These are phyloP conservation scores for Ambrosia hybrid DNA, from an alignment of 140 eudicot genomes.

Conservation along the genomic window DNA sequence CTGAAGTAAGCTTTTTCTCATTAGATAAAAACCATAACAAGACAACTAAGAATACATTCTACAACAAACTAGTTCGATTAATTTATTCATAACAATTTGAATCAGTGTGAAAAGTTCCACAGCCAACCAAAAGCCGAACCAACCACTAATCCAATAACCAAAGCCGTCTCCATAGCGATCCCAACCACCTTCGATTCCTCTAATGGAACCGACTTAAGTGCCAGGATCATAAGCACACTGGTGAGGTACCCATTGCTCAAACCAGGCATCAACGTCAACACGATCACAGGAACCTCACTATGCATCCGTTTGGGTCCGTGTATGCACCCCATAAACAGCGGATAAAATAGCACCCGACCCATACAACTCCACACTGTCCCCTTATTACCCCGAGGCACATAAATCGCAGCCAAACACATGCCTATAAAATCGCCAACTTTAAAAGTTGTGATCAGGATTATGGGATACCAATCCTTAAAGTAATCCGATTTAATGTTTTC, in stretches of 20 bases:
- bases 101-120: conserved; percentile 35
- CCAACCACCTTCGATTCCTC: conserved; percentile 43
- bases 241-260: conserved; percentile 42
- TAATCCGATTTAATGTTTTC: conserved; percentile 24
- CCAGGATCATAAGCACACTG: conserved; percentile 45
- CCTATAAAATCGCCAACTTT: conserved; percentile 46
- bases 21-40: neutral
- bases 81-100: neutral
- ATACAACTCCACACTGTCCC: conserved; percentile 36
- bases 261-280: conserved; percentile 33
- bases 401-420: conserved; percentile 36
- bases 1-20: neutral
- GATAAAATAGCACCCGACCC: conserved; percentile 36
- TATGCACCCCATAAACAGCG: conserved; percentile 36
- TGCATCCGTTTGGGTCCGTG: conserved; percentile 41
- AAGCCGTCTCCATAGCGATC: conserved; percentile 38
- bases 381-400: conserved; percentile 25
- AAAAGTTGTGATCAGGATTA: conserved; percentile 32
- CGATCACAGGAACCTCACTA: conserved; percentile 32
- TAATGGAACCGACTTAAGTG: conserved; percentile 38
- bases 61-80: neutral
- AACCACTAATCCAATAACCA: conserved; percentile 35
- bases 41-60: neutral
- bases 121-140: conserved; percentile 46
- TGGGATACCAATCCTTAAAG: conserved; percentile 43